Percentiles rank a stretch among this genome's conserved stretches.
Conservation (phyloP, 140 eudicot species). For the Anethum foeniculum region DNA sequence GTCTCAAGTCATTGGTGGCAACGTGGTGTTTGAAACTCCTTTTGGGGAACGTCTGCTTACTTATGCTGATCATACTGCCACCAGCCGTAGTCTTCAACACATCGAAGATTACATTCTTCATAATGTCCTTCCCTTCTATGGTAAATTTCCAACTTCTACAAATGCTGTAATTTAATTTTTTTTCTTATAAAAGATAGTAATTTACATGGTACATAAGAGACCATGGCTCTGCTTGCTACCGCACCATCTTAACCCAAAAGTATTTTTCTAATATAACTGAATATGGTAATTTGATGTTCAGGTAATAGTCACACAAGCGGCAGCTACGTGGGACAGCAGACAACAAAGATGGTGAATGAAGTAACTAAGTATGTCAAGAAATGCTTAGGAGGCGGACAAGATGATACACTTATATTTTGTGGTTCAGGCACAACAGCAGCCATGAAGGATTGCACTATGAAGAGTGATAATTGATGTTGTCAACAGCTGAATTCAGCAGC, state of each 20-base stretch:
- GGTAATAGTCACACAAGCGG: conserved; percentile 87
- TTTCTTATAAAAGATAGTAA: no score
- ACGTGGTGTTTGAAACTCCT: neutral
- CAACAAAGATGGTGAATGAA: conserved; percentile 39
- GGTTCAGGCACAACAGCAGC: conserved; percentile 87
- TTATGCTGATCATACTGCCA: conserved; percentile 6
- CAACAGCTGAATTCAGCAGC: no score
- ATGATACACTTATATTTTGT: conserved; percentile 65
- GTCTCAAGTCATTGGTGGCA: neutral
- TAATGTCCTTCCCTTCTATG: neutral
- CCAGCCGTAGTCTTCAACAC: neutral
- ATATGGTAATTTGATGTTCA: neutral
- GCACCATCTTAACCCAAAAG: no score
- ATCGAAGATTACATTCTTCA: neutral
- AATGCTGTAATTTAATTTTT: neutral
- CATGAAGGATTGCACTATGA: no score
- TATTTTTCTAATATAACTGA: no score
- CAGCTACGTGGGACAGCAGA: conserved; percentile 55
- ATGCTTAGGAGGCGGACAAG: conserved; percentile 58
- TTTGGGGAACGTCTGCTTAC: neutral
- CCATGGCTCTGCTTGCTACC: no score
- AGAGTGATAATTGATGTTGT: no score
- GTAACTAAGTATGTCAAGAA: conserved; percentile 48
- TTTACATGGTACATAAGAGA: no score
- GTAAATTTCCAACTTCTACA: neutral